Evolutionary conservation across 352 stramenopile genomes (phyloP), one percentile per base, ranked within the genome.

Genomic region (Globisporangium recalcitrans): DNA sequence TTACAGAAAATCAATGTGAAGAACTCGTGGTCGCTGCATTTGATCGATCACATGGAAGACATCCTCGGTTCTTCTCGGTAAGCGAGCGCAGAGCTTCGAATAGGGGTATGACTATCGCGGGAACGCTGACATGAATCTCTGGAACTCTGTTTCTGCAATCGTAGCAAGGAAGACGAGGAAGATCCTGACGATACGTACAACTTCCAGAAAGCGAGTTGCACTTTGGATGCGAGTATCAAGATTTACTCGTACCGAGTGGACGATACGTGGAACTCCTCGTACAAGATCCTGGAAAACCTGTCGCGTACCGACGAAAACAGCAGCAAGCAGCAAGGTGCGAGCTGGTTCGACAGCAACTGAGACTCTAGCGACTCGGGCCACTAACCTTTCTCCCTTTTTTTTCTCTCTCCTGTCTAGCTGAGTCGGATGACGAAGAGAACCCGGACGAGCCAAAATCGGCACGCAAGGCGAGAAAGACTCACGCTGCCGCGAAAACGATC

Each of bases 221-320:
- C 97, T 19, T 69, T 99, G n/a, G 96, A 99, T 70, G 97, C 97
- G 1, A 98, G 88, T 66, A 95, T 99, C 26, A 99, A 99, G 74
- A 99, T 99, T 64, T 99, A 99, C 74, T 98, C 93, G 38, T 98
- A 98, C 71, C 92, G 97, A 58, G 97, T 99, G 32, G 97, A 99
- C 68, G 96, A 99, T 71, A 98, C 97, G 52, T 97, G 97, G 82
- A 91, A 96, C 40, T 97, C 91, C 52, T 98, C 91, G 51, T 98
- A 98, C 73, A 98, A 98, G 60, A 97, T 99, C 16, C 67, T 99
- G n/a, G 96, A 98, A 56, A 99, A 98, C 69, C 76, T 99, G 16
- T 98, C 96, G 47, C 82, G 95, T 49, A 88, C 71, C 4, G 84
- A 85, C 31, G 74, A 85, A 26, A 88, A 44, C 21, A 58, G 38